Conservation (phyloP, 2,329 filamentous ascomycete genomes). For the Hymenotorrendiella dingleyae region DNA sequence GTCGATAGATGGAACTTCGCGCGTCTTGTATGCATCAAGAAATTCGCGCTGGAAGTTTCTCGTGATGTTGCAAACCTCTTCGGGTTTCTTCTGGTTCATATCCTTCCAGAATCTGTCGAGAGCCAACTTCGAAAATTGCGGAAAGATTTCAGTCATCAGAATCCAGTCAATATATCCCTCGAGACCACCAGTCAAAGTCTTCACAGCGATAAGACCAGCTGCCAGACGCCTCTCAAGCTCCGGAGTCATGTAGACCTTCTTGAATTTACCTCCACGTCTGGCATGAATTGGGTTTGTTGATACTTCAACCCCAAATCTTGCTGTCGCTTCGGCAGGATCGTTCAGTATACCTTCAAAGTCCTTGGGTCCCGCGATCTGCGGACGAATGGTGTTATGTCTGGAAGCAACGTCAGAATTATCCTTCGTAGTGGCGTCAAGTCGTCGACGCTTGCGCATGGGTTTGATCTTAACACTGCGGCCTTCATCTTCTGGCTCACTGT, state of each 20-base stretch:
- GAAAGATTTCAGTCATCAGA: constrained; percentile 50
- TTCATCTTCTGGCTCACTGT: constrained; percentile 26
- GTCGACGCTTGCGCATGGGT: too few relatives aligned
- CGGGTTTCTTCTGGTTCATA: constrained; percentile 44
- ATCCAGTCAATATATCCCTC: constrained; percentile 57
- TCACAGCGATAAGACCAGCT: constrained; percentile 52
- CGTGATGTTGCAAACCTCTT: constrained; percentile 51
- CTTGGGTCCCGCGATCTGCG: constrained; percentile 15
- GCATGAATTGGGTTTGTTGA: constrained; percentile 9
- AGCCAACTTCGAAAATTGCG: constrained; percentile 43
- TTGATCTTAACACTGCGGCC: too few relatives aligned
- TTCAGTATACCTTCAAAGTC: constrained; percentile 25
- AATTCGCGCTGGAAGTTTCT: constrained; percentile 61
- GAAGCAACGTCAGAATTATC: too few relatives aligned
- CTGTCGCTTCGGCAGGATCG: constrained; percentile 12
- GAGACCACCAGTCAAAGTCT: constrained; percentile 53
- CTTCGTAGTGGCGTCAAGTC: too few relatives aligned
- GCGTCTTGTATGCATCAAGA: constrained; percentile 57
- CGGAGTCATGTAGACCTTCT: constrained; percentile 28
- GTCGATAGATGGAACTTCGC: constrained; percentile 55
- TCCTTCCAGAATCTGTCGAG: constrained; percentile 51
- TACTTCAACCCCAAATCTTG: constrained; percentile 19
- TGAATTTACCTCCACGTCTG: constrained; percentile 25
- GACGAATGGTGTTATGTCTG: too few relatives aligned
- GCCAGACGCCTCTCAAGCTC: constrained; percentile 44